phyloP scores from a whole-genome alignment of 257 asterid species.

The Catharanthus roseus region DNA sequence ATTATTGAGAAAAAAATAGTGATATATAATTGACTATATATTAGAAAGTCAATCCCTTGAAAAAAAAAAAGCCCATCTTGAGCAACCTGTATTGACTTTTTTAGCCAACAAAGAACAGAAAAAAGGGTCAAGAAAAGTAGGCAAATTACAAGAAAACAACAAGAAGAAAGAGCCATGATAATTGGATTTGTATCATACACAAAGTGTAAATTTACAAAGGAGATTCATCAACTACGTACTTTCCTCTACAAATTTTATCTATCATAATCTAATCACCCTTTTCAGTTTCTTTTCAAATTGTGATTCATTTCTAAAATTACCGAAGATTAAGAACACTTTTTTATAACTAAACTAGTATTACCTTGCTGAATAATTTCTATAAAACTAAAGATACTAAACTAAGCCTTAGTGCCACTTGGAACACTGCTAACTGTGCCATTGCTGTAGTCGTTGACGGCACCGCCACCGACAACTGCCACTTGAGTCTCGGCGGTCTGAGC shows the following conservation, averaged over 20 bases:
- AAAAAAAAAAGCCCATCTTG: neutral
- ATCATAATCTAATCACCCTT: neutral
- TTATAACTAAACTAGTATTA: no score
- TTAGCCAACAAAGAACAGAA: neutral
- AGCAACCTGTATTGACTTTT: neutral
- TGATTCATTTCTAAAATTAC: no score
- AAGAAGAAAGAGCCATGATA: neutral
- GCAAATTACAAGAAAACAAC: no score
- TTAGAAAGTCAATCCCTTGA: no score
- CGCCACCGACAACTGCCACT: slow-evolving; percentile 13
- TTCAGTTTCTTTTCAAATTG: neutral
- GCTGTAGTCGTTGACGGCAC: no score
- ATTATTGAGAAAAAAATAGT: no score
- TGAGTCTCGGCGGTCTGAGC: slow-evolving; percentile 28
- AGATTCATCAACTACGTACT: neutral
- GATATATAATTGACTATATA: no score
- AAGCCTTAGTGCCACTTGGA: neutral
- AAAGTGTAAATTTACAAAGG: neutral
- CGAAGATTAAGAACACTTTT: no score
- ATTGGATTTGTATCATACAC: neutral
- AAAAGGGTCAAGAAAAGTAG: neutral
- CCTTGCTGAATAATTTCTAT: no score
- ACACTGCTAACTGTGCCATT: slow-evolving; percentile 19
- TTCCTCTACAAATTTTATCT: neutral
- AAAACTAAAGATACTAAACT: no score